These are phyloP conservation scores for Cornus florida DNA, from an alignment of 148 eudicot species.

Conservation along the genomic window DNA sequence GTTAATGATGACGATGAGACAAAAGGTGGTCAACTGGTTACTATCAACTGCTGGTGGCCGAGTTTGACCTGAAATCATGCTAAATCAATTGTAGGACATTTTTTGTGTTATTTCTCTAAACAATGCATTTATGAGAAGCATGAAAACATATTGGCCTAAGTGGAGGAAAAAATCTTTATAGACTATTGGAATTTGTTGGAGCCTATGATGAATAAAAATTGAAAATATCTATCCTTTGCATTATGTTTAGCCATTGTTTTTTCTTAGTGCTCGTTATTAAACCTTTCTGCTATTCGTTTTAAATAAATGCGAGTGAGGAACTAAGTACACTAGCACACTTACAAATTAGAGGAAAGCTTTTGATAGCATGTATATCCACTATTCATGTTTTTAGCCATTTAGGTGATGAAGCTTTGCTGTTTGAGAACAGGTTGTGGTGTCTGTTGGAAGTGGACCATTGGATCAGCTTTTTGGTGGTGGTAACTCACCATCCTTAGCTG, in stretches of 20 bases:
- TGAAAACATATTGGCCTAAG: slow-evolving; percentile 4
- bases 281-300: slow-evolving; percentile 10
- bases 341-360: not conserved
- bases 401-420: slow-evolving; percentile 16
- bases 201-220: no score
- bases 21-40: not conserved
- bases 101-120: not conserved
- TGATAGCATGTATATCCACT: not conserved
- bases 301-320: slow-evolving; percentile 3
- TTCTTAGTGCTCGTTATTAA: not conserved
- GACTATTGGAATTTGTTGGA: not conserved
- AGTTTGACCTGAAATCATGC: not conserved
- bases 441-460: slow-evolving; percentile 89
- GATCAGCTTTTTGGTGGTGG: slow-evolving; percentile 88
- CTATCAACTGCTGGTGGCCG: not conserved
- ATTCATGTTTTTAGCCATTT: slow-evolving; percentile 9
- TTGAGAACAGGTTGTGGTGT: slow-evolving; percentile 70
- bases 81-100: not conserved
- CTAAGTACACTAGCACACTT: slow-evolving; percentile 14
- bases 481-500: slow-evolving; percentile 79
- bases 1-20: no score
- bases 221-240: not conserved
- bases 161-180: not conserved
- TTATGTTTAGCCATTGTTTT: not conserved
- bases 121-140: slow-evolving; percentile 2